Evolutionary conservation across 768 basidiomycete genomes (phyloP).

Genomic region (Trametes cinnabarina): DNA sequence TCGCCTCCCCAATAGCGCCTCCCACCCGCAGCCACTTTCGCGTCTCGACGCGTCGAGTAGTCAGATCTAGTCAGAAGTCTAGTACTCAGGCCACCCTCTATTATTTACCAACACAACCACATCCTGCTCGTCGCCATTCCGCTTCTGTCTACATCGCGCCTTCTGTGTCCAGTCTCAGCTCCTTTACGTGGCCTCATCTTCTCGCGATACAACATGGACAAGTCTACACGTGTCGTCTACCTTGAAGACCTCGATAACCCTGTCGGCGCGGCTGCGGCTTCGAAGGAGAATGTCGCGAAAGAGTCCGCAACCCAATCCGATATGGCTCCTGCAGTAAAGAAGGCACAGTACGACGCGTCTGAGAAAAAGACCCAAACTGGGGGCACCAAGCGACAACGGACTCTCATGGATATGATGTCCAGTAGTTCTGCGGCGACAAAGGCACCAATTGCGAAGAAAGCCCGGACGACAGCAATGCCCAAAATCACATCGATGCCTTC

Average conservation of each 20-base stretch:
- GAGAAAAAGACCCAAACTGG: slow-evolving; percentile 21
- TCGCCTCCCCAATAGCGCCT: too few species aligned
- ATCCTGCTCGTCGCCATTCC: neutral
- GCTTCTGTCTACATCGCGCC: slow-evolving; percentile 6
- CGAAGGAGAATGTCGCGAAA: slow-evolving; percentile 3
- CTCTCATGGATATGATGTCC: slow-evolving; percentile 63
- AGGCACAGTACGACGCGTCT: neutral
- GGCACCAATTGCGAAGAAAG: slow-evolving; percentile 46
- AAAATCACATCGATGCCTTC: slow-evolving; percentile 20
- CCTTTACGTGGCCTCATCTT: neutral
- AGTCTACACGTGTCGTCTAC: slow-evolving; percentile 27
- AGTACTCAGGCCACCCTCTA: too few species aligned
- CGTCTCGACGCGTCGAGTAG: slow-evolving; percentile 19
- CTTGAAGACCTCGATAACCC: slow-evolving; percentile 34
- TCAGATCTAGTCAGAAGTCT: too few species aligned
- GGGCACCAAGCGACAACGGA: slow-evolving; percentile 54
- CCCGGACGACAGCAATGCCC: slow-evolving; percentile 30
- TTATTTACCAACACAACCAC: neutral
- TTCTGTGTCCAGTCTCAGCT: neutral
- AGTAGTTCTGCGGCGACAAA: slow-evolving; percentile 31
- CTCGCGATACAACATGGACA: slow-evolving; percentile 8
- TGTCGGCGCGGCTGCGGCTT: neutral
- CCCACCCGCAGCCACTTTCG: slow-evolving; percentile 18
- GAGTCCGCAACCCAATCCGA: neutral
- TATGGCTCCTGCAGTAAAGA: neutral